These are phyloP conservation scores for Metschnikowia proteae DNA, from an alignment of 805 yeast species.

Conservation along the genomic window DNA sequence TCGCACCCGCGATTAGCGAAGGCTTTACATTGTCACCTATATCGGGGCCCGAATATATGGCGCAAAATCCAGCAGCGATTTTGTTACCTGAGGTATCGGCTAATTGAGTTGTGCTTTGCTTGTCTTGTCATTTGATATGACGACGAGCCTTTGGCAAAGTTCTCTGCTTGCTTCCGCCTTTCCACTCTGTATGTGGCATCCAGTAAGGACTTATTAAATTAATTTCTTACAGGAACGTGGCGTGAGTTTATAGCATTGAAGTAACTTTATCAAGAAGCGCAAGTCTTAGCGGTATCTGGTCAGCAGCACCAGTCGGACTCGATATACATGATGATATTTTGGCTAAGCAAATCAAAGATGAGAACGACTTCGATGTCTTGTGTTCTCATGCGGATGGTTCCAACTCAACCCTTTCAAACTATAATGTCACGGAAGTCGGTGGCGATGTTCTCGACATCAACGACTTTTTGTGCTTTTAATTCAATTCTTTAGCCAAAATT, in stretches of 20 bases:
- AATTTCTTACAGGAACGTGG: constrained; percentile 12
- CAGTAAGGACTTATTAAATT: constrained; percentile 4
- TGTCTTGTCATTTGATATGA: constrained; percentile 5
- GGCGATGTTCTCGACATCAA: constrained; percentile 25
- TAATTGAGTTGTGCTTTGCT: background rate
- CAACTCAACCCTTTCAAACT: constrained; percentile 8
- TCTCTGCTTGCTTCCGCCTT: constrained; percentile 29
- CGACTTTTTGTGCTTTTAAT: constrained; percentile 30
- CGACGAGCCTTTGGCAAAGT: constrained; percentile 10
- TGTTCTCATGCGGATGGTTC: constrained; percentile 7
- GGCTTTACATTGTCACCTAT: constrained; percentile 15
- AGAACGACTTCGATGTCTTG: constrained; percentile 2
- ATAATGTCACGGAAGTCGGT: constrained; percentile 4
- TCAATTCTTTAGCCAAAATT: constrained; percentile 13
- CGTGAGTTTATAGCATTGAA: constrained; percentile 31
- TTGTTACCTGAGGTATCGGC: constrained; percentile 23
- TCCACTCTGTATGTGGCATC: constrained; percentile 2
- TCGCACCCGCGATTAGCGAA: background rate
- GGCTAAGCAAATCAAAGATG: background rate
- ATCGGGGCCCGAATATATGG: constrained; percentile 31
- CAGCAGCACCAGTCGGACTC: constrained; percentile 40
- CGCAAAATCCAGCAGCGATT: constrained; percentile 48
- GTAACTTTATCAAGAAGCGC: constrained; percentile 21
- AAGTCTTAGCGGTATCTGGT: constrained; percentile 19
- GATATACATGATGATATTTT: constrained; percentile 22